These are phyloP conservation scores for Brassica napus DNA, from an alignment of 345 rosid genomes.

Conservation along the genomic window Da-Ae NC_063446.1:40022501-40023000, in stretches of 20 bases:
- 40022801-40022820: slow-evolving; percentile 22
- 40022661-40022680: background rate
- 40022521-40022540: background rate
- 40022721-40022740: background rate
- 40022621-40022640: background rate
- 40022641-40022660: background rate
- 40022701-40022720: background rate
- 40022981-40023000: background rate
- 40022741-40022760: slow-evolving; percentile 28
- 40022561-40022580: background rate
- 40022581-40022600: background rate
- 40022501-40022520: background rate
- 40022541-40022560: background rate
- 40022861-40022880: background rate
- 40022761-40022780: slow-evolving; percentile 22
- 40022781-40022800: slow-evolving; percentile 25
- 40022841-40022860: slow-evolving; percentile 1
- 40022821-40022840: slow-evolving; percentile 12
- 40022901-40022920: background rate
- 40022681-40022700: background rate
- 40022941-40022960: background rate
- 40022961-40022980: background rate
- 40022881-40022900: slow-evolving; percentile 3
- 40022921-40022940: background rate
- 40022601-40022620: too few relatives aligned